Base-by-base conservation (phyloP, 2,329 filamentous ascomycete species). In the Alternaria postmessia region DNA sequence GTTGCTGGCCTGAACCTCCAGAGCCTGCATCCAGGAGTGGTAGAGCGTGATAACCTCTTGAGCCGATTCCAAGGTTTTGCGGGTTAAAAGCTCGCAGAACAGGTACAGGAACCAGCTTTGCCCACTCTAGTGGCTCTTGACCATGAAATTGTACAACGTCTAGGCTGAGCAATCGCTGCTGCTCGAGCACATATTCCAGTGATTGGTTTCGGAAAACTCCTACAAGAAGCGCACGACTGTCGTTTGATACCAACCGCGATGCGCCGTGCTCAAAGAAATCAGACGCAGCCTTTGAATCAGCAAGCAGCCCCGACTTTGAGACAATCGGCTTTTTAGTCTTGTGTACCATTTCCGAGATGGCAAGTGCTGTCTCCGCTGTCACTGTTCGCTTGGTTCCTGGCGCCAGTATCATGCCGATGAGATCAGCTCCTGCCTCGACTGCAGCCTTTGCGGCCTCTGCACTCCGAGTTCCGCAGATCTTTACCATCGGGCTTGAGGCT, bases 141-240 rank as follows among this genome's bases (percentile, higher is more conserved):
- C 95, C 96, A 74, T 99, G 95, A 2, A 99, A 86, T 75, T 99
- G 95, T 7, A 99, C 92, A 54, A 97, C 82, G 75, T 99, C 95
- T 43, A 99, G 86, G 46, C 86, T 84, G 66, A 97, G 88, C 12
- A 88, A 83, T 65, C 87, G 87, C 70, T 96, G 91, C 76, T 94
- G 88, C 64, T 89, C 86, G 51, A 98, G 83, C 7, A 99, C 85
- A 69, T 97, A 93, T 36, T 88, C 86, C 9, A 99, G 83, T 0
- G 94, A 88, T 74, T 98, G 94, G 76, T 97, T 91, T 71, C 92
- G 90, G 82, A 99, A 99, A 2, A 99, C 94, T 57, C 95, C 95
- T 5, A 97, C 95, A 0, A 99, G 85, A 3, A 95, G 85, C 0
- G 94, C 89, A 9, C 91, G 87, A 74, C 75, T 83, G 75, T 75